A percentile compares a stretch with the other conserved stretches of the same genome.
These are phyloP conservation scores for Lobosporangium transversale DNA, from an alignment of 192 early-diverging fungal species.

Conservation along the genomic window DNA sequence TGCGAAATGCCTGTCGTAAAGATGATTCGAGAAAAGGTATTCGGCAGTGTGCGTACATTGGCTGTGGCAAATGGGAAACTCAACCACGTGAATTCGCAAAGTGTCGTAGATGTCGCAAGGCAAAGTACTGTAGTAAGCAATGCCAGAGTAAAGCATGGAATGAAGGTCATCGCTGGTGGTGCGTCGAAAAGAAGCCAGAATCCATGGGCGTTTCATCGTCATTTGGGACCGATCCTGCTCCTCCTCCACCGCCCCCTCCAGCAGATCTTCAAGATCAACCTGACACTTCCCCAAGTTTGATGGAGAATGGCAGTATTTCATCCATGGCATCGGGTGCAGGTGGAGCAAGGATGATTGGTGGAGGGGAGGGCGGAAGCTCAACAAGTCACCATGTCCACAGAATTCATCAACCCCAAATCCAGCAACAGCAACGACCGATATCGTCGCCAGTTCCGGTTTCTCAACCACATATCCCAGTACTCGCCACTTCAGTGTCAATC, in stretches of 20 bases:
- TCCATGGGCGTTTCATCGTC: slow-evolving; percentile 43
- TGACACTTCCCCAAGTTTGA: slow-evolving; percentile 14
- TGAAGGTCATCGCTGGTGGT: slow-evolving; percentile 85
- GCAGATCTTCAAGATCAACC: slow-evolving; percentile 48
- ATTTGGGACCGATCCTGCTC: slow-evolving; percentile 38
- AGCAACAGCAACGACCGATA: background rate
- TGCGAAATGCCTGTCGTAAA: slow-evolving; percentile 84
- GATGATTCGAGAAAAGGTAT: slow-evolving; percentile 76
- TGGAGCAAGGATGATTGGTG: slow-evolving; percentile 43
- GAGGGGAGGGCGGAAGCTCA: slow-evolving; percentile 16
- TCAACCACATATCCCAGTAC: background rate
- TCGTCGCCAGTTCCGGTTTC: background rate
- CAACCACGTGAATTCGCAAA: slow-evolving; percentile 84
- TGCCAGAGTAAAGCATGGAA: slow-evolving; percentile 83
- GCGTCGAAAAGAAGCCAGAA: slow-evolving; percentile 64
- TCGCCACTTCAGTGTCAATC: background rate
- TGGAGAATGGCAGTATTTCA: slow-evolving; percentile 35
- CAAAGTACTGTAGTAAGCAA: slow-evolving; percentile 85
- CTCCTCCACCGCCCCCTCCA: slow-evolving; percentile 43
- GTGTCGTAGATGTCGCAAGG: slow-evolving; percentile 87
- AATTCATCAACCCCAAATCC: slow-evolving; percentile 2
- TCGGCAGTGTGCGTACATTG: slow-evolving; percentile 82
- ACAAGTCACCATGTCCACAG: slow-evolving; percentile 12
- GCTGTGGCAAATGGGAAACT: slow-evolving; percentile 81
- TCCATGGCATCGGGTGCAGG: slow-evolving; percentile 28